Evolutionary conservation across 2,329 filamentous ascomycete species (phyloP).

Genomic region (Seiridium cupressi): DNA sequence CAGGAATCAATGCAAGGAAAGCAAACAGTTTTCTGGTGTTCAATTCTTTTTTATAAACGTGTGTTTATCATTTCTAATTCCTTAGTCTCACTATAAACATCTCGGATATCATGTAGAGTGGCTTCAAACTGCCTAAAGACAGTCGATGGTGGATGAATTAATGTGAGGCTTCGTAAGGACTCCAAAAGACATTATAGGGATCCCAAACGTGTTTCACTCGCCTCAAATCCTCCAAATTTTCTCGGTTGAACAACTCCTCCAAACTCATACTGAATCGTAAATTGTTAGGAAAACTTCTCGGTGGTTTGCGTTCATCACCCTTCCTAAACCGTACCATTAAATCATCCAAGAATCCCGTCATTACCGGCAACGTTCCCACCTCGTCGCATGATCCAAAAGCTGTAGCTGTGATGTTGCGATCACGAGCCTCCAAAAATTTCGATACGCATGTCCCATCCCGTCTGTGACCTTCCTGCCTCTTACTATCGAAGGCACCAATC

Average conservation of each 20-base stretch:
- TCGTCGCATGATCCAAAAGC: not conserved
- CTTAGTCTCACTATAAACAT: no score
- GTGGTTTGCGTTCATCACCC: not conserved
- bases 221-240: not conserved
- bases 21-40: no score
- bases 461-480: not conserved
- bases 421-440: not conserved
- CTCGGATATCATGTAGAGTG: no score
- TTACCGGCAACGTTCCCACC: not conserved
- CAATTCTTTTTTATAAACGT: no score
- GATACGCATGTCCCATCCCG: not conserved
- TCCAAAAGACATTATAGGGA: not conserved
- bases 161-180: not conserved
- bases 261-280: not conserved
- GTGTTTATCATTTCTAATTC: no score
- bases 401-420: not conserved
- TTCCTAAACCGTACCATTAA: not conserved
- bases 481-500: not conserved
- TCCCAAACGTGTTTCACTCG: not conserved
- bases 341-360: not conserved
- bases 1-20: no score
- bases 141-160: no score
- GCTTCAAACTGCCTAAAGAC: no score
- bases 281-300: not conserved
- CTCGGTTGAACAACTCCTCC: not conserved